Evolutionary conservation across 2,329 filamentous ascomycete species (phyloP).

Genomic region (Ophiostoma ulmi): DNA sequence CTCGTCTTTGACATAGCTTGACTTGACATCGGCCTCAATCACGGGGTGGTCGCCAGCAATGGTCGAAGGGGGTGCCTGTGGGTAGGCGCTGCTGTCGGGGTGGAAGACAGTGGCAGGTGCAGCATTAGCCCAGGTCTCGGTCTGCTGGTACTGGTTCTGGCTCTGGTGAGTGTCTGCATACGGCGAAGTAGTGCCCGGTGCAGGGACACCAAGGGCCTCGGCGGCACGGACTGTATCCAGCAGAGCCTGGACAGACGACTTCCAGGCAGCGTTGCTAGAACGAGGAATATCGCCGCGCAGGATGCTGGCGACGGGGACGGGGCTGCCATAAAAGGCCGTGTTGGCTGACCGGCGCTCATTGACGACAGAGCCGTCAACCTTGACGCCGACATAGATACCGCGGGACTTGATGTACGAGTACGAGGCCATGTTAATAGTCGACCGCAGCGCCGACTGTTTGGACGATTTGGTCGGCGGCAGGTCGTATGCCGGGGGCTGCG

Average conservation of each 20-base stretch:
- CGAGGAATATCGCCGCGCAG: conserved; percentile 42
- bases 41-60: not conserved
- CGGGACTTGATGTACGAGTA: conserved; percentile 77
- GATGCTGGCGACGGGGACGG: conserved; percentile 44
- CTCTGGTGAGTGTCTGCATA: conserved; percentile 17
- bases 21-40: conserved; percentile 21
- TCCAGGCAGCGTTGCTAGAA: conserved; percentile 31
- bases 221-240: conserved; percentile 37
- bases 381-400: conserved; percentile 80
- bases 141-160: not conserved
- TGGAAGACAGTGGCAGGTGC: conserved; percentile 19
- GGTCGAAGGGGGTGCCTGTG: not conserved
- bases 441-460: conserved; percentile 30
- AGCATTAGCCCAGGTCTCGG: conserved; percentile 18
- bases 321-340: conserved; percentile 73
- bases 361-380: conserved; percentile 80
- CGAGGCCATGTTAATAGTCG: conserved; percentile 39
- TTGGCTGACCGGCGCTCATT: conserved; percentile 87
- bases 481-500: not conserved
- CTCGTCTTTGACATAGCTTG: conserved; percentile 21
- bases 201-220: conserved; percentile 32
- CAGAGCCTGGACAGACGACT: conserved; percentile 33
- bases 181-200: not conserved
- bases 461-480: conserved; percentile 21
- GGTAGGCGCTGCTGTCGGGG: conserved; percentile 11